A percentile compares a stretch with the other conserved stretches of the same genome.
phyloP scores from a whole-genome alignment of 345 rosid genomes.

The Salix arbutifolia region DNA sequence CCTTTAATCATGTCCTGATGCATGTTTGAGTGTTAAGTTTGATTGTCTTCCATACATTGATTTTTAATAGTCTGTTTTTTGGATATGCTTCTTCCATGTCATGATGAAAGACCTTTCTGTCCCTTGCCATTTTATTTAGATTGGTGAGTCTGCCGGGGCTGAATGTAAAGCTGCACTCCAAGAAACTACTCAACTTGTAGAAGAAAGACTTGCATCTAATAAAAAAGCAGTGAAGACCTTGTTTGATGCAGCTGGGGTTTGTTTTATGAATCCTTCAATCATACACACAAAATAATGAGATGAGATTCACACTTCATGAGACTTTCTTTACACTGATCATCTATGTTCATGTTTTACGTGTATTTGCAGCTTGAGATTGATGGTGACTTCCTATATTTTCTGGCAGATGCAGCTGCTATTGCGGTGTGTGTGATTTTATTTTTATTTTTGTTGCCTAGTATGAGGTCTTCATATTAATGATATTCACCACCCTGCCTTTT shows the following conservation, averaged over 20 bases:
- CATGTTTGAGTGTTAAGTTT: neutral
- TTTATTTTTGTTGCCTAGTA: constrained; percentile 6
- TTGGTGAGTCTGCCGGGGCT: constrained; percentile 82
- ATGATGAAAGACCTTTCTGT: neutral
- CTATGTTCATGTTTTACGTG: neutral
- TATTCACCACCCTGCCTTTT: constrained; percentile 6
- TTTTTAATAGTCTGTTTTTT: too few relatives aligned
- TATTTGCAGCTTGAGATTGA: constrained; percentile 58
- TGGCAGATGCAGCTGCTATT: constrained; percentile 80
- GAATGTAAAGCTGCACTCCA: constrained; percentile 86
- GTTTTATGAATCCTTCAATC: constrained; percentile 5
- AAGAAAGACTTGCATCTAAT: constrained; percentile 54
- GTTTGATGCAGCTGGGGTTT: constrained; percentile 78
- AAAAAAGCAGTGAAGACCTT: constrained; percentile 54
- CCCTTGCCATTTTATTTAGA: constrained; percentile 31
- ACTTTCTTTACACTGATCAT: neutral
- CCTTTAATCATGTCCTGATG: constrained; percentile 3
- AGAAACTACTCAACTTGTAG: constrained; percentile 66
- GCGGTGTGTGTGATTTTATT: constrained; percentile 44
- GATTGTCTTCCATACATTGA: too few relatives aligned
- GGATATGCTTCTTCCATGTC: neutral
- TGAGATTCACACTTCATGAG: neutral
- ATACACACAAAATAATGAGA: neutral
- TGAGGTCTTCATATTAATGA: constrained; percentile 6
- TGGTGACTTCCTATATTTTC: constrained; percentile 82